Conservation (phyloP, 257 asterid species). For the Solanum clarkiae region DNA sequence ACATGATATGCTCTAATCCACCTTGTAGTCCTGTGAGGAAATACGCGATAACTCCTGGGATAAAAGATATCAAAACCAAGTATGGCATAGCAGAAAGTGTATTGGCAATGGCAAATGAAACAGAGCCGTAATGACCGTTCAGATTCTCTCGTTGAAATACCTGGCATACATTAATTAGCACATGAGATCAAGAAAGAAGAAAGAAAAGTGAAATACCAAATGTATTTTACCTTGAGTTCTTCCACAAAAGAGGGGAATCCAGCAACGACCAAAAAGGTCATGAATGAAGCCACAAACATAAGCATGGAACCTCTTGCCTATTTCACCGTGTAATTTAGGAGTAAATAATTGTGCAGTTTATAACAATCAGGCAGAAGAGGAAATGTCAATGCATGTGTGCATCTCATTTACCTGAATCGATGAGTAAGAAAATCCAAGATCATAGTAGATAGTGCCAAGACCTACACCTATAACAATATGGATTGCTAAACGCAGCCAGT, state of each 20-base stretch:
- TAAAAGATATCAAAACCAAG: slow-evolving; percentile 31
- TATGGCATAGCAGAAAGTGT: slow-evolving; percentile 40
- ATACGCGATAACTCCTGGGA: slow-evolving; percentile 43
- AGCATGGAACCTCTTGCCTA: slow-evolving; percentile 32
- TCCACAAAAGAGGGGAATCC: slow-evolving; percentile 59
- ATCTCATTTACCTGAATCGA: slow-evolving; percentile 10
- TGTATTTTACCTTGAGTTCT: slow-evolving; percentile 37
- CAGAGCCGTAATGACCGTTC: slow-evolving; percentile 50
- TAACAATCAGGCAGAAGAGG: background rate
- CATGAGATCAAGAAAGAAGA: background rate
- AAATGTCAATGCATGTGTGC: background rate
- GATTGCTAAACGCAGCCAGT: slow-evolving; percentile 46
- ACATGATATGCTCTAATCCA: slow-evolving; percentile 12
- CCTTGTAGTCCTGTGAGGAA: slow-evolving; percentile 32
- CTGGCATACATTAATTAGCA: background rate
- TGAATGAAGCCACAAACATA: slow-evolving; percentile 43
- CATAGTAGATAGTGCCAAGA: slow-evolving; percentile 38
- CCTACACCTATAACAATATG: slow-evolving; percentile 36
- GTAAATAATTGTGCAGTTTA: background rate
- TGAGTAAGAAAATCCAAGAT: slow-evolving; percentile 8
- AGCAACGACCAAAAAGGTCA: slow-evolving; percentile 50
- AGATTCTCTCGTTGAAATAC: slow-evolving; percentile 42
- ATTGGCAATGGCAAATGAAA: slow-evolving; percentile 38
- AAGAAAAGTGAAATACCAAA: background rate
- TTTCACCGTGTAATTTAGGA: slow-evolving; percentile 10